Percentiles rank a stretch among this genome's conserved stretches.
phyloP scores from a whole-genome alignment of 75 land plant species.

The Pinus tabuliformis region DNA sequence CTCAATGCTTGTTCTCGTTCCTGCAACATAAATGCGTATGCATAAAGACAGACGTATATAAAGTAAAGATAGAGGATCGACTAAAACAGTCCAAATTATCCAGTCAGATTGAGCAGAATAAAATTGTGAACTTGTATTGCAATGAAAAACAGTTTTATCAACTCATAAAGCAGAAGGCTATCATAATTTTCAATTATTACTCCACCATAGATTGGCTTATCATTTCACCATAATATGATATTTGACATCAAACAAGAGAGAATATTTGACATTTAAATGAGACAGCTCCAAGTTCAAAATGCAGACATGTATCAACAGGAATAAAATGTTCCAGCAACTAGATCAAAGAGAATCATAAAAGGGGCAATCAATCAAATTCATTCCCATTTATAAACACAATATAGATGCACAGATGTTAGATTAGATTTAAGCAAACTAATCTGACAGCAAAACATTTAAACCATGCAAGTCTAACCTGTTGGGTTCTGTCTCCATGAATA shows the following conservation, averaged over 20 bases:
- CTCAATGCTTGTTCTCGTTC: slow-evolving; percentile 85
- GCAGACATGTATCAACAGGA: not conserved
- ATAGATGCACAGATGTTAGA: too few relatives aligned
- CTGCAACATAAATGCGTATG: slow-evolving; percentile 25
- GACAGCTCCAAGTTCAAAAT: not conserved
- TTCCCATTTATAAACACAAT: too few relatives aligned
- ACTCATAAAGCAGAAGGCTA: not conserved
- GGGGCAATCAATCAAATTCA: not conserved
- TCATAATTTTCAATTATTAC: not conserved
- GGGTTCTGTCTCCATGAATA: slow-evolving; percentile 59
- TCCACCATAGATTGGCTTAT: not conserved
- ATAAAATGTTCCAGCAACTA: not conserved
- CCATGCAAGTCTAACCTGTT: slow-evolving; percentile 19
- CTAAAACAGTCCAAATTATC: not conserved
- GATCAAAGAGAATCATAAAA: not conserved
- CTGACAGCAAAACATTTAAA: not conserved
- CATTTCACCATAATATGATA: not conserved
- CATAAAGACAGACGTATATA: not conserved
- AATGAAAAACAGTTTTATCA: too few relatives aligned
- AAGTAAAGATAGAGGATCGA: not conserved
- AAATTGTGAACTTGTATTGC: not conserved
- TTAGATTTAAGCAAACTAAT: too few relatives aligned
- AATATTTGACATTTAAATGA: not conserved
- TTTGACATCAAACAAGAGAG: not conserved
- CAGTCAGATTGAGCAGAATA: not conserved